These are phyloP conservation scores for Clonostachys chloroleuca DNA, from an alignment of 2,329 filamentous ascomycete genomes.

Conservation along the genomic window DNA sequence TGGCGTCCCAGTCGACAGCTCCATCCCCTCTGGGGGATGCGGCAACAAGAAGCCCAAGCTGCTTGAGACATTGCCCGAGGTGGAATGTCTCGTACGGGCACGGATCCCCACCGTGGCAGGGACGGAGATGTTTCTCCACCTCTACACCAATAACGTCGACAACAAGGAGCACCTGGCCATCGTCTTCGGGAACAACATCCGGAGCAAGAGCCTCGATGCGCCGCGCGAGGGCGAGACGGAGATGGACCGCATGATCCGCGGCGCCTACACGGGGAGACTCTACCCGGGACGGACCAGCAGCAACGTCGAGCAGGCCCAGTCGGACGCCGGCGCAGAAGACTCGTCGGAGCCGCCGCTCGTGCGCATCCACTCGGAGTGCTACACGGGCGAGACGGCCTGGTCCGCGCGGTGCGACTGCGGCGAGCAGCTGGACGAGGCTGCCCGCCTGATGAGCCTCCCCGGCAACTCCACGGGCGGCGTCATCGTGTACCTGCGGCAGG, in stretches of 20 bases:
- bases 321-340: not conserved
- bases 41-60: conserved; percentile 65
- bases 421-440: conserved; percentile 95
- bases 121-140: conserved; percentile 93
- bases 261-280: conserved; percentile 84
- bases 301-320: conserved; percentile 19
- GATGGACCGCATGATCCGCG: conserved; percentile 87
- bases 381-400: conserved; percentile 98
- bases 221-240: conserved; percentile 75
- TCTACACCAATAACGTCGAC: conserved; percentile 90
- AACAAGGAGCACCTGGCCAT: conserved; percentile 96
- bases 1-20: conserved; percentile 57
- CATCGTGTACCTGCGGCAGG: conserved; percentile 92
- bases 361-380: conserved; percentile 96
- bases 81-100: conserved; percentile 91
- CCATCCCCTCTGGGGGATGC: conserved; percentile 52
- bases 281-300: conserved; percentile 81
- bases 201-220: conserved; percentile 68
- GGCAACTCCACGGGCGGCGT: conserved; percentile 67
- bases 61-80: conserved; percentile 71
- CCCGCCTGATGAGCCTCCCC: conserved; percentile 81
- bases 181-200: conserved; percentile 85
- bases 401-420: conserved; percentile 96
- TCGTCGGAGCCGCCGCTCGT: conserved; percentile 58
- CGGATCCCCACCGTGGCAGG: conserved; percentile 90